Evolutionary conservation across 1,284 basidiomycete genomes (phyloP), one percentile per base, ranked within the genome.

Genomic region (Cutaneotrichosporon cyanovorans): DNA sequence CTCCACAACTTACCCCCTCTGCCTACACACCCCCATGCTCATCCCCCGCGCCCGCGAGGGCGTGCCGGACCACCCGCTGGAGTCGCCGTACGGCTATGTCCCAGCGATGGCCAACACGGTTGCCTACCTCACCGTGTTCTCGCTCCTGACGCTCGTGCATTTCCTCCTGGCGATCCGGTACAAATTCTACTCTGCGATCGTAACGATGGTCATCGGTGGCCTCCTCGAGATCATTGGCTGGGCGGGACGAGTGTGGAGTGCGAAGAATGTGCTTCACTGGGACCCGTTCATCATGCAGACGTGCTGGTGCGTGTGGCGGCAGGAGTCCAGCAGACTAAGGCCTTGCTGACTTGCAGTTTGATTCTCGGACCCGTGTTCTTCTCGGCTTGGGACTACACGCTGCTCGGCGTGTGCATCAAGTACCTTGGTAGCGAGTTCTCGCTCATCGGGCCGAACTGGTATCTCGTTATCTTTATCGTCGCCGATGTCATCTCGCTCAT

Each of bases 101-200:
- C 65, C 65, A 0, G 43, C 45, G 12, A 37, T 48, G 1, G 46
- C 41, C 10, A 53, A 39, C 37, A 43, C 42, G 8, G 36, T 60
- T 10, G 47, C 55, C 37, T 63, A 58, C 47, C 43, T 63, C n/a
- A 48, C 51, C 31, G 49, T 66, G 32, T 68, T 66, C 49, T 46
- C 50, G 37, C 21, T 61, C 14, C 40, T 52, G 18, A 51, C 54
- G 73, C 71, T 69, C 2, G 31, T 71, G 0, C 81, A 82, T 56
- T 31, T 75, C 11, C 61, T 55, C 5, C 76, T 80, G 58, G 74
- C 76, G 0, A 45, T 75, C 6, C 28, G 46, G 37, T 59, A 50
- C 42, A 59, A 58, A 39, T 67, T 75, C 40, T 81, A 78, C 76
- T 79, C 75, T 66, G 61, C 80, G 9, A 58, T 80, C 33, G 76